Evolutionary conservation across 176 grass and related monocot species (phyloP).

Genomic region (Bothriochloa decipiens): DNA sequence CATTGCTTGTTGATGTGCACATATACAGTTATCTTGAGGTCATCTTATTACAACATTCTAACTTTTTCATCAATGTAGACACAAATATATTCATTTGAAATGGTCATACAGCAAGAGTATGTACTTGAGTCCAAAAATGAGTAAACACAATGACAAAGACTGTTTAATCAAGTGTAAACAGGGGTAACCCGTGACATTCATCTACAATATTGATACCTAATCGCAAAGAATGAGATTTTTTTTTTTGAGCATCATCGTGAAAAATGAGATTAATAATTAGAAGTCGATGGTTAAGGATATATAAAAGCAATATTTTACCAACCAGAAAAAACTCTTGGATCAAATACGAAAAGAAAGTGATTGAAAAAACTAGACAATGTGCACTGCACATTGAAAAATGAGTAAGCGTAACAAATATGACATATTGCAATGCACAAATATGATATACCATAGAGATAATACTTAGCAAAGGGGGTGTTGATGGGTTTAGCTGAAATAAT

Average conservation of each 20-base stretch:
- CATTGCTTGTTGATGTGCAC: constrained; percentile 71
- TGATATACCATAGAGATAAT: constrained; percentile 5
- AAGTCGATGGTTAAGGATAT: constrained; percentile 9
- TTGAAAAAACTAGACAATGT: constrained; percentile 4
- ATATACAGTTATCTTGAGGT: constrained; percentile 61
- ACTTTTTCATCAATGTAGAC: constrained; percentile 34
- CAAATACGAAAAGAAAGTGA: neutral
- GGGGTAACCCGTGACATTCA: no score
- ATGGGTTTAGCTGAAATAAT: constrained; percentile 13
- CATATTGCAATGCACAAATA: constrained; percentile 7
- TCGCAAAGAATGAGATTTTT: no score
- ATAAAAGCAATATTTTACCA: constrained; percentile 21
- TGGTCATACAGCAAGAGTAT: constrained; percentile 23
- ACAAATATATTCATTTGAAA: constrained; percentile 29
- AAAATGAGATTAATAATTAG: constrained; percentile 21
- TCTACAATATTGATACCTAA: no score
- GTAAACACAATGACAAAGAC: constrained; percentile 14
- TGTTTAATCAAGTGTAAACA: constrained; percentile 28
- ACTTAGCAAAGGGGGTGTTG: constrained; percentile 4
- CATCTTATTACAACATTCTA: constrained; percentile 32
- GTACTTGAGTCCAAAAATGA: constrained; percentile 24
- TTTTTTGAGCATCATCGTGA: neutral
- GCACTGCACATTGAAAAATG: neutral
- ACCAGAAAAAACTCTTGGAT: neutral
- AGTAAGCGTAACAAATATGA: constrained; percentile 18